Base-by-base conservation (phyloP, 2,329 filamentous ascomycete species). In the Colletotrichum sp. region DNA sequence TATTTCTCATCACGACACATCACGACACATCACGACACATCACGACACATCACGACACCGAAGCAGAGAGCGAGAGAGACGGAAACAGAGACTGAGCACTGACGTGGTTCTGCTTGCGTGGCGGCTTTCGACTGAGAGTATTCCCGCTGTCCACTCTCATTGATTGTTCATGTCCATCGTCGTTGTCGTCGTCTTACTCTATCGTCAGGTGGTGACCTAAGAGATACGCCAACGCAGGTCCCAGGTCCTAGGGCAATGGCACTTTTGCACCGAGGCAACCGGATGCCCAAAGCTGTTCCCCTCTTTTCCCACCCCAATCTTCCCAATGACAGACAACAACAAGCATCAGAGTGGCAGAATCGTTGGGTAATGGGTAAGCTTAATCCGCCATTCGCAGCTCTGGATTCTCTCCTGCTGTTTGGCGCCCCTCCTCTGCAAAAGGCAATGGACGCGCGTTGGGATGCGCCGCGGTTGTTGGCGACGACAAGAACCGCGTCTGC, bases 361-460 rank as follows among this genome's bases (percentile, higher is more conserved):
- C n/a, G 43, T 48, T 48, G 43, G 43, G 43, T 48, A 48, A 48
- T 48, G 43, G 43, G 43, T 8, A 48, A 48, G 43, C 43, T 48
- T 48, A 21, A 48, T 48, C 1, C n/a, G 43, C 43, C 6, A 48
- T 48, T 48, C n/a, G 43, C 43, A 48, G 43, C n/a, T 21, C 43
- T 48, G 43, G 43, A 21, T 2, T 48, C n/a, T 48, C 38, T 48
- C 38, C 18, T 48, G 6, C 10, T 13, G 43, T 21, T 21, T 48
- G 43, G 6, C 43, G 43, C n/a, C 43, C 18, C 18, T 43, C 8
- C 9, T 48, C 43, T 48, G 34, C 61, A 26, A 64, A 43, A 10
- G 61, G 61, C 61, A 64, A 26, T 16, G 34, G 13, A 64, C 61
- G 61, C 61, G 61, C 32, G 61, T 64, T 64, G 61, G 61, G n/a